phyloP scores from a whole-genome alignment of 495 filamentous ascomycete genomes.

The Patellaria atrata region DNA sequence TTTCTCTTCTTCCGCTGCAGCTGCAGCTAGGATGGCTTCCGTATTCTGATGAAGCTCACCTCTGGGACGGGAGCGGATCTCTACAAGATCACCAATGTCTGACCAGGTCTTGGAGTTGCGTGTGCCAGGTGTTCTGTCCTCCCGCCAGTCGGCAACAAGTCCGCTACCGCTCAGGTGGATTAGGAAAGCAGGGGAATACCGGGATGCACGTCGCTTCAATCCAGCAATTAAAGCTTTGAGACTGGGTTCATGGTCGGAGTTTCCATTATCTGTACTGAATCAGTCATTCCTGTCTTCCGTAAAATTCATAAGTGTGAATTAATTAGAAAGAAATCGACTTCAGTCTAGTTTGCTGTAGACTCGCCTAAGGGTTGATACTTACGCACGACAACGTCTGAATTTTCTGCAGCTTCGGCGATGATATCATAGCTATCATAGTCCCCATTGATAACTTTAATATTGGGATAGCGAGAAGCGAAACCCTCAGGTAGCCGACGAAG shows the following conservation, averaged over 20 bases:
- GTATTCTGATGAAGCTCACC: conserved; percentile 15
- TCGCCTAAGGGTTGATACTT: conserved; percentile 12
- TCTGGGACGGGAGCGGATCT: conserved; percentile 13
- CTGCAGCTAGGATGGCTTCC: conserved; percentile 12
- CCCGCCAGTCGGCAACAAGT: conserved; percentile 16
- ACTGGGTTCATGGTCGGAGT: conserved; percentile 18
- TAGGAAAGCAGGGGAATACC: conserved; percentile 13
- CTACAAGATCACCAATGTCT: conserved; percentile 12
- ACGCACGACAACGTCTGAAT: conserved; percentile 46
- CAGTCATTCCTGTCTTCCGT: background rate
- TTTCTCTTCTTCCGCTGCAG: conserved; percentile 10
- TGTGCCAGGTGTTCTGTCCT: conserved; percentile 8
- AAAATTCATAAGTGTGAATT: background rate
- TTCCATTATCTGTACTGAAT: conserved; percentile 11
- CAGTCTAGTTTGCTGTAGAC: too few relatives aligned
- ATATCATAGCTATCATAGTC: conserved; percentile 37
- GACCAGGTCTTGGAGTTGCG: conserved; percentile 22
- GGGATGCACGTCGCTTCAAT: conserved; percentile 13
- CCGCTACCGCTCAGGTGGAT: conserved; percentile 18
- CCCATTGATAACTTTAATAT: conserved; percentile 37
- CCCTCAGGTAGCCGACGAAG: conserved; percentile 24
- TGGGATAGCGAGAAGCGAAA: conserved; percentile 32
- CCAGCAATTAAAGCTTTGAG: conserved; percentile 18
- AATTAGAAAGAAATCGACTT: too few relatives aligned
- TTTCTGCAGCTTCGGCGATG: conserved; percentile 38